Percentiles rank a stretch among this genome's conserved stretches.
Conservation (phyloP, 2,329 filamentous ascomycete genomes). For the Paraphoma chrysanthemicola region DNA sequence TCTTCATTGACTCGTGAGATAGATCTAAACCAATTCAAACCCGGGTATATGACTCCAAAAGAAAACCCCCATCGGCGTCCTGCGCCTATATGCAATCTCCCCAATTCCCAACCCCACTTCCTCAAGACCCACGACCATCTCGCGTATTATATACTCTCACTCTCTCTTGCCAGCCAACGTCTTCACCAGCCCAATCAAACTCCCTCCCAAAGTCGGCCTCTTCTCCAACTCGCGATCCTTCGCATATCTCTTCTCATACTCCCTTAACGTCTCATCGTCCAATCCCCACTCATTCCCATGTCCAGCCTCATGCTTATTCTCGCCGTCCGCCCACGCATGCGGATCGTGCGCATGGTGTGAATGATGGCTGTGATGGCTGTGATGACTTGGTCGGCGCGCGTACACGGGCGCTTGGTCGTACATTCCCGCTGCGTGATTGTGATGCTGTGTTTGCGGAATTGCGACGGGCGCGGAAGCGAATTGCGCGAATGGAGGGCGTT, state of each 20-base stretch:
- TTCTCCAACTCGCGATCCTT: constrained; percentile 26
- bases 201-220: constrained; percentile 37
- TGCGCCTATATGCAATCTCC: background rate
- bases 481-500: constrained; percentile 1
- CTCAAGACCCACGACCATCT: too few species aligned
- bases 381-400: constrained; percentile 3
- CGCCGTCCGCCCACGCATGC: constrained; percentile 12
- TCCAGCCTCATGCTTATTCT: constrained; percentile 5
- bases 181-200: constrained; percentile 24
- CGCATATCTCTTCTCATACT: constrained; percentile 23
- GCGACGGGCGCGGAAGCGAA: constrained; percentile 1
- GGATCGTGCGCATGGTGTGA: constrained; percentile 10
- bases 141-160: too few species aligned
- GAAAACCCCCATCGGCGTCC: background rate
- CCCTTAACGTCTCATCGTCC: constrained; percentile 19
- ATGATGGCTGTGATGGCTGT: constrained; percentile 7
- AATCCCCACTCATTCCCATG: constrained; percentile 11
- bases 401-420: constrained; percentile 2
- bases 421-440: background rate
- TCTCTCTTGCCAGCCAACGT: constrained; percentile 13
- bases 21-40: background rate
- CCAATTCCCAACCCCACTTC: too few species aligned
- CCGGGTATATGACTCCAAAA: constrained; percentile 1
- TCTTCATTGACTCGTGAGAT: background rate
- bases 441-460: constrained; percentile 6